Evolutionary conservation across 257 asterid genomes (phyloP).

Genomic region (Solanum acaule): DNA sequence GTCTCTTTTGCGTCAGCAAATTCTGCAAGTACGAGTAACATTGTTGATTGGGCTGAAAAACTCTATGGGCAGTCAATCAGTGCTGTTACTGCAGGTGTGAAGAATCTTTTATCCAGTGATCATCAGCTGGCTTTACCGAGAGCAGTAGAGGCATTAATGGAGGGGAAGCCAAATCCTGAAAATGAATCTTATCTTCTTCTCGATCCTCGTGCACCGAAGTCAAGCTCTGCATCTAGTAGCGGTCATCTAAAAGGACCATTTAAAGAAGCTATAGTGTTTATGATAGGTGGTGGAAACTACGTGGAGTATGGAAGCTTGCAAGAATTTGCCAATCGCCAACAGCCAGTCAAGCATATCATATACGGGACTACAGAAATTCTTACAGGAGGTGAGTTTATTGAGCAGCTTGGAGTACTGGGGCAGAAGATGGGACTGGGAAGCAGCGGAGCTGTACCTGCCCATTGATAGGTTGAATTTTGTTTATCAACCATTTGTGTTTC

Average conservation of each 20-base stretch:
- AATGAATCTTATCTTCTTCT: constrained; percentile 64
- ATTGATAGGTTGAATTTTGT: not conserved
- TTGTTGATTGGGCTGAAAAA: constrained; percentile 95
- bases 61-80: constrained; percentile 84
- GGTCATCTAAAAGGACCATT: constrained; percentile 83
- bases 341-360: constrained; percentile 60
- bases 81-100: constrained; percentile 93
- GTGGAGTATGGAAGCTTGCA: constrained; percentile 83
- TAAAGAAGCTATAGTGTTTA: constrained; percentile 84
- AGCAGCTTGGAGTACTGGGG: constrained; percentile 67
- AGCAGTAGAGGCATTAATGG: constrained; percentile 90
- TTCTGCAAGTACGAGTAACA: constrained; percentile 79
- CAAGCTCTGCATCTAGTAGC: constrained; percentile 35
- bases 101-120: constrained; percentile 71
- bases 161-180: constrained; percentile 88
- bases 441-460: constrained; percentile 4
- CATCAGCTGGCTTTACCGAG: constrained; percentile 81
- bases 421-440: constrained; percentile 79
- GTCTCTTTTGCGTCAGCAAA: constrained; percentile 76
- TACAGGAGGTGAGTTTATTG: constrained; percentile 82
- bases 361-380: constrained; percentile 90
- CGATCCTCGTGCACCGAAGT: constrained; percentile 90
- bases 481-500: not conserved
- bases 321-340: constrained; percentile 61
- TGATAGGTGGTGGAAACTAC: constrained; percentile 97